phyloP scores from a whole-genome alignment of 2,329 filamentous ascomycete genomes.

The Claviceps sp. region DNA sequence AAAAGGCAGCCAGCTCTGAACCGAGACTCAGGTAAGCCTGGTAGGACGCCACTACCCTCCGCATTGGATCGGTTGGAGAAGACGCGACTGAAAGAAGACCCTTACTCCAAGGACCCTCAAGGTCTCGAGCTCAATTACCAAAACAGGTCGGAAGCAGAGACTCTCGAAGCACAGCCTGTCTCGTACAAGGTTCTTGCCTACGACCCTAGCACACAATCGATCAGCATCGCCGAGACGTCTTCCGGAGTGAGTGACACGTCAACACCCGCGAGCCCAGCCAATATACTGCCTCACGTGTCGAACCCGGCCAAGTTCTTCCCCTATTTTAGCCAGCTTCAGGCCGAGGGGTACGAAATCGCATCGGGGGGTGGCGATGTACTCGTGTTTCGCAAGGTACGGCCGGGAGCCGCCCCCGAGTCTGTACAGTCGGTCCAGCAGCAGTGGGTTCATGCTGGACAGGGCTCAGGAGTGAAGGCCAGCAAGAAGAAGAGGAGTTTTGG shows the following conservation, averaged over 20 bases:
- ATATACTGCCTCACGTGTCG: slow-evolving; percentile 45
- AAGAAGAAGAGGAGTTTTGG: slow-evolving; percentile 28
- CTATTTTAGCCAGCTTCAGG: slow-evolving; percentile 44
- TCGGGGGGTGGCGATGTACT: slow-evolving; percentile 50
- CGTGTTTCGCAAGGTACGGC: slow-evolving; percentile 48
- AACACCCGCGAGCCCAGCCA: slow-evolving; percentile 41
- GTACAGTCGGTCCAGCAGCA: slow-evolving; percentile 33
- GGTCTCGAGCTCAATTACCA: slow-evolving; percentile 30
- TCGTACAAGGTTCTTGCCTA: slow-evolving; percentile 55
- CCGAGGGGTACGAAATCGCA: slow-evolving; percentile 53
- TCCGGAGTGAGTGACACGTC: slow-evolving; percentile 37
- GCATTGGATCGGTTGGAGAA: slow-evolving; percentile 3
- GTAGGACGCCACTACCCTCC: background rate
- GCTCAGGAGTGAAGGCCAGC: slow-evolving; percentile 16
- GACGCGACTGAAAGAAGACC: slow-evolving; percentile 17
- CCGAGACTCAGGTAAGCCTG: slow-evolving; percentile 8
- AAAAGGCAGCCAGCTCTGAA: slow-evolving; percentile 19
- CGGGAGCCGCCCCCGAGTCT: slow-evolving; percentile 5
- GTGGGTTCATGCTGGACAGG: slow-evolving; percentile 24
- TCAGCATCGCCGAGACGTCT: slow-evolving; percentile 47
- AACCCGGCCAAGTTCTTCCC: slow-evolving; percentile 53
- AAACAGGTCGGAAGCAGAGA: background rate
- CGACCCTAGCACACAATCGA: slow-evolving; percentile 41
- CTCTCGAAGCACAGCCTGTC: slow-evolving; percentile 4
- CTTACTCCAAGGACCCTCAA: slow-evolving; percentile 31